Percentiles rank a stretch among this genome's conserved stretches.
Evolutionary conservation across 2,329 filamentous ascomycete species (phyloP).

Genomic region (Phyllosticta citribraziliensis): DNA sequence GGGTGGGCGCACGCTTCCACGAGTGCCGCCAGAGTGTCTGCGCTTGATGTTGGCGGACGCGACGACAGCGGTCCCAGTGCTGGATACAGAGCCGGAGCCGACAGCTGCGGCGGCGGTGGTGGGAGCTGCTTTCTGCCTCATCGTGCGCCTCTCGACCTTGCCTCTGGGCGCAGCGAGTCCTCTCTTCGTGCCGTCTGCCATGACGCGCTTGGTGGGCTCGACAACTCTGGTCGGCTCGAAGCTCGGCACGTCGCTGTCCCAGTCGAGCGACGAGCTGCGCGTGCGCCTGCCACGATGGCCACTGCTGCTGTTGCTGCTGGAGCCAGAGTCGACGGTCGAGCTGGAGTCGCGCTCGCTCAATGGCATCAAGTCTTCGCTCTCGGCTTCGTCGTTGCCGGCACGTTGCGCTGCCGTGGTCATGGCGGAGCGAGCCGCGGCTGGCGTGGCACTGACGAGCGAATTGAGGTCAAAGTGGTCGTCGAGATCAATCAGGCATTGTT

Average conservation of each 20-base stretch:
- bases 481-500: not conserved
- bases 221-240: not conserved
- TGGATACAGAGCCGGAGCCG: not conserved
- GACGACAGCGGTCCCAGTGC: not conserved
- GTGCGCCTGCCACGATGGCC: not conserved
- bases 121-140: not conserved
- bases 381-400: not conserved
- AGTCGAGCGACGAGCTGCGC: not conserved
- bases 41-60: not conserved
- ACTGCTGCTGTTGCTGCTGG: not conserved
- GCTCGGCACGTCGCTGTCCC: not conserved
- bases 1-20: not conserved
- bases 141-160: not conserved
- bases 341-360: not conserved
- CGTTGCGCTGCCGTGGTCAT: not conserved
- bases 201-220: not conserved
- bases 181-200: not conserved
- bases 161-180: not conserved
- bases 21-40: not conserved
- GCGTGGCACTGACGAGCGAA: not conserved
- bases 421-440: not conserved
- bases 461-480: not conserved
- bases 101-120: not conserved
- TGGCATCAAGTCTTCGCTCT: not conserved
- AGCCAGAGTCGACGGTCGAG: not conserved